Conservation (phyloP, 179 eudicot genomes). For the Beta lomatogona region DNA sequence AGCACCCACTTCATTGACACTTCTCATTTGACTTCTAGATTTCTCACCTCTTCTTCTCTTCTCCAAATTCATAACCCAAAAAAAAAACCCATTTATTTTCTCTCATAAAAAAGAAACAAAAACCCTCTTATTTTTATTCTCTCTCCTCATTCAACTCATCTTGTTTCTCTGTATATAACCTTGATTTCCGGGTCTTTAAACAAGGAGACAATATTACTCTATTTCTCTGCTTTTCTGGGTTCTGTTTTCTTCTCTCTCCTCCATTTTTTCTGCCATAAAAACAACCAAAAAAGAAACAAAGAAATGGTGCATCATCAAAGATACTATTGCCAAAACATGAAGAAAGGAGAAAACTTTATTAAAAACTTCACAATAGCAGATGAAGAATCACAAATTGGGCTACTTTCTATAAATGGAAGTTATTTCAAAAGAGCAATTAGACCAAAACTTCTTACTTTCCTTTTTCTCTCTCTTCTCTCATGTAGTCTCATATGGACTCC, state of each 20-base stretch:
- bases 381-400: conserved; percentile 35
- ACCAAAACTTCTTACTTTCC: conserved; percentile 48
- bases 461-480: conserved; percentile 52
- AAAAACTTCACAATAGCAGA: conserved; percentile 10
- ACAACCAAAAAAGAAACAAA: not conserved
- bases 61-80: not conserved
- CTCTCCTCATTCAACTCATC: not conserved
- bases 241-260: too few relatives aligned
- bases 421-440: conserved; percentile 43
- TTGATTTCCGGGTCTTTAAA: not conserved
- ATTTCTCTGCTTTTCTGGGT: too few relatives aligned
- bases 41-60: not conserved
- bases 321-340: conserved; percentile 32
- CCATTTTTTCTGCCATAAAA: not conserved
- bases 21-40: not conserved
- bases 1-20: too few relatives aligned
- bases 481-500: conserved; percentile 59
- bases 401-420: conserved; percentile 7
- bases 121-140: not conserved
- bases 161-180: not conserved
- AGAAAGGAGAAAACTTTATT: conserved; percentile 33
- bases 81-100: not conserved
- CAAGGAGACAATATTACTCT: too few relatives aligned
- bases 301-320: conserved; percentile 44
- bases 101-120: not conserved